phyloP scores from a whole-genome alignment of 2,329 filamentous ascomycete genomes.

The Aspergillus jensenii region DNA sequence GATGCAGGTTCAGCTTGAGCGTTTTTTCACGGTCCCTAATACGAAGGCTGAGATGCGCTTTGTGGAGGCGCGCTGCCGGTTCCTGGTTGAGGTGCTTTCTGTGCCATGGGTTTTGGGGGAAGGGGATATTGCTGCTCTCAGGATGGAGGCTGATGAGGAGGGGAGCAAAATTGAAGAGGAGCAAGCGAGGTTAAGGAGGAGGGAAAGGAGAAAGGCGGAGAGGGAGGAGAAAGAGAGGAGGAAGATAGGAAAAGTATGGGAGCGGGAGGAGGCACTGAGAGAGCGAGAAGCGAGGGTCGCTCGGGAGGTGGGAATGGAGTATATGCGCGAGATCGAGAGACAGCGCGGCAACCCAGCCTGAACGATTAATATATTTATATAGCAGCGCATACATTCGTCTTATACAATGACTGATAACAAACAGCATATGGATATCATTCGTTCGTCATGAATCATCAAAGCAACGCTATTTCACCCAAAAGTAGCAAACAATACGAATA shows the following conservation, averaged over 20 bases:
- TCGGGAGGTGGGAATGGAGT: constrained; percentile 28
- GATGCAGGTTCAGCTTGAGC: constrained; percentile 57
- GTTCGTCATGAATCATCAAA: constrained; percentile 9
- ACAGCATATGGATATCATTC: constrained; percentile 8
- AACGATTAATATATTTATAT: not conserved
- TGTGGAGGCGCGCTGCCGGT: constrained; percentile 52
- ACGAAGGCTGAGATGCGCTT: constrained; percentile 57
- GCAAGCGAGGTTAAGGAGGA: constrained; percentile 32
- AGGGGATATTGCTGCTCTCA: constrained; percentile 45
- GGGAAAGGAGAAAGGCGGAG: constrained; percentile 33
- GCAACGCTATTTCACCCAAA: not conserved
- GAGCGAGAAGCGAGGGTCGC: constrained; percentile 32
- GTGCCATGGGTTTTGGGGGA: constrained; percentile 54
- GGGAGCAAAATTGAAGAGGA: constrained; percentile 39
- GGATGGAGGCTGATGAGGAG: constrained; percentile 41
- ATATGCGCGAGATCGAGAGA: constrained; percentile 22
- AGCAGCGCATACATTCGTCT: not conserved
- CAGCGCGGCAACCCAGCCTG: constrained; percentile 5
- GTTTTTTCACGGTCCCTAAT: constrained; percentile 48
- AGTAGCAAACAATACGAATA: not conserved
- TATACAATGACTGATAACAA: not conserved
- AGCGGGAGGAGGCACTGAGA: constrained; percentile 43
- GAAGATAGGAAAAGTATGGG: constrained; percentile 34
- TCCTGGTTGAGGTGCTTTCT: constrained; percentile 50
- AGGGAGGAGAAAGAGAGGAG: constrained; percentile 31